Base-by-base conservation (phyloP, 495 filamentous ascomycete genomes). In the Saxophila tyrrhenica region DNA sequence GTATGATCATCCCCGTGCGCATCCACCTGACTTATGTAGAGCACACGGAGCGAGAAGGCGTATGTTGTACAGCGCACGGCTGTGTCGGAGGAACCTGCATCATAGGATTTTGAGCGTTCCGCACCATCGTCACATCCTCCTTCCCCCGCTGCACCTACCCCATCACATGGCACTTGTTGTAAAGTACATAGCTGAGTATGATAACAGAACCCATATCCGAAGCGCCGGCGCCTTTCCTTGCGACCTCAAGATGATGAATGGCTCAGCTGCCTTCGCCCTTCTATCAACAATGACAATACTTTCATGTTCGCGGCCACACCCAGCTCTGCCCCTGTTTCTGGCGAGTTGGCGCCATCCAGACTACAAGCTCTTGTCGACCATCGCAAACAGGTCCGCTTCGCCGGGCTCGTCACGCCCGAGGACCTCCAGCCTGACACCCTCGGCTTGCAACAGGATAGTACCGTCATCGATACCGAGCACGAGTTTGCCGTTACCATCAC, bases 161-260 rank as follows among this genome's bases (percentile, higher is more conserved):
- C 51, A 45, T 52, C 22, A 20, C 53, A 25, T 42, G 2, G 45
- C 19, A 39, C n/a, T 38, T 21, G 19, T 29, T 66, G 62, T 65
- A 69, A 19, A 77, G 76, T 79, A 80, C 62, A 68, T 78, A 74
- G 62, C 58, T 55, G 63, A 68, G 57, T 72, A 64, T 70, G 65
- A 71, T 67, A 75, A 63, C 80, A 96, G 90, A 94, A 83, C 80
- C 88, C 89, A 39, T 89, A 92, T 70, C 73, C 83, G 65, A 89
- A 89, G 66, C 77, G 50, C 19, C 38, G 42, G 25, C 58, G 58
- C 49, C 55, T 57, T 20, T 54, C 58, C 76, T 55, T 77, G 82
- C 61, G 70, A 77, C 60, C 68, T 25, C 66, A 67, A 24, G 84
- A 88, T 43, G 67, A 72, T 65, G 72, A 69, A 43, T 84, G 78